Base-by-base conservation (phyloP, 805 yeast genomes). In the Candida vaughaniae region DNA sequence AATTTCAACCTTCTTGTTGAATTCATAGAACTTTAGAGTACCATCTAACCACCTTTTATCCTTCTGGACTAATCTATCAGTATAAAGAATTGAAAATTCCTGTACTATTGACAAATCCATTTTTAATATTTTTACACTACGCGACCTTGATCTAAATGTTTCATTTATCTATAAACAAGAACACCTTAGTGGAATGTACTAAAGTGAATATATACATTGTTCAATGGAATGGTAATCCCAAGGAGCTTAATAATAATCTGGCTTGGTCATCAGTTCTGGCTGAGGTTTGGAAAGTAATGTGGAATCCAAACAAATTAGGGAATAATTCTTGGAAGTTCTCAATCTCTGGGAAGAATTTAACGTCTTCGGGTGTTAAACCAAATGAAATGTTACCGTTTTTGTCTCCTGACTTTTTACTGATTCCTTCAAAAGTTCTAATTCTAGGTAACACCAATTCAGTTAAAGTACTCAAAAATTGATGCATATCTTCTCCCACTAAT, bases 381-480 rank as follows among this genome's bases (percentile, higher is more conserved):
- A 93, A 81, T 7, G 93, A 75, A 41, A 95, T 75, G 58, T 87
- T 85, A 41, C 99, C 99, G 52, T 72, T 75, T 36, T 75, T 71
- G 60, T 90, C 97, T 43, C 98, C 99, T 3, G 89, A 68, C 30
- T 75, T 70, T 62, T 78, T 79, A 22, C 79, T 75, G 35, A 93
- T 70, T 33, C 97, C 97, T 47, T 70, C 68, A 62, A 85, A 93
- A 33, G 88, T 87, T 74, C 95, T 82, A 39, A 90, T 79, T 62
- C 96, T 78, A 31, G 99, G 99, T 51, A 93, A 73, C 14, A 93
- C 98, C 45, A 95, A 67, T 64, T 93, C 99, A 1, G 95, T 80
- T 50, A 93, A 66, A 1, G 98, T 91, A 5, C 85, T 62, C 41
- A 93, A 55, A 53, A 95, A 93, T 66, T 89, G 96, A 38, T 80